Base-by-base conservation (phyloP, 257 asterid species). In the Knoxia roxburghii region DNA sequence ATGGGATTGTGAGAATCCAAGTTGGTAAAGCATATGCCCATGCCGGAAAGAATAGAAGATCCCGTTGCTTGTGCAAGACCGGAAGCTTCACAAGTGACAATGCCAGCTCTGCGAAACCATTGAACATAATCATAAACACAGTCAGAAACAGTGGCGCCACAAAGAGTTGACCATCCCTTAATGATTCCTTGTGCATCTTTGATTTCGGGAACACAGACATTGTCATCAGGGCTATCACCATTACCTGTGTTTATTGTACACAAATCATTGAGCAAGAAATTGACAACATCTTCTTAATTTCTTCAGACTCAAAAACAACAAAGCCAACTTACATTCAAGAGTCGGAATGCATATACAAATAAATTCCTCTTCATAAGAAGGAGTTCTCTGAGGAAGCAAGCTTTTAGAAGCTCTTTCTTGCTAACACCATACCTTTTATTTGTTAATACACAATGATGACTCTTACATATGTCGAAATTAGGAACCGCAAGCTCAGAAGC, bases 11-110 rank as follows among this genome's bases (percentile, higher is more conserved):
- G 0, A 57, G 43, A 15, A 57, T 15, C 63, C 63, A 57, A 15
- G 90, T 85, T 27, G 98, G 98, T 40, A 91, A 77, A 56, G 98
- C 84, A 70, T 80, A 91, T 32, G 80, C 75, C 98, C 98, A 91
- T 56, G 95, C 87, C 0, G 98, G 98, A 57, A 89, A 91, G 78
- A 91, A 85, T n/a, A 67, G 86, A 33, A 86, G 75, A 74, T 91
- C 96, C 54, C 98, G 77, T 54, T 91, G 98, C 83, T 57, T 57
- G 63, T 57, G 15, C 24, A 57, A 57, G 1, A 57, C 63, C 0
- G 63, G 63, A 57, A 57, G 63, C 63, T 57, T 57, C 43, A 57
- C 23, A 57, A 57, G n/a, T 3, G 63, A 35, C 13, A 57, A 57
- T 30, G 63, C 41, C 5, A 57, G 63, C 37, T 57, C 63, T 14